These are phyloP conservation scores for Quercus variabilis DNA, from an alignment of 306 rosid species.

Conservation along the genomic window DNA sequence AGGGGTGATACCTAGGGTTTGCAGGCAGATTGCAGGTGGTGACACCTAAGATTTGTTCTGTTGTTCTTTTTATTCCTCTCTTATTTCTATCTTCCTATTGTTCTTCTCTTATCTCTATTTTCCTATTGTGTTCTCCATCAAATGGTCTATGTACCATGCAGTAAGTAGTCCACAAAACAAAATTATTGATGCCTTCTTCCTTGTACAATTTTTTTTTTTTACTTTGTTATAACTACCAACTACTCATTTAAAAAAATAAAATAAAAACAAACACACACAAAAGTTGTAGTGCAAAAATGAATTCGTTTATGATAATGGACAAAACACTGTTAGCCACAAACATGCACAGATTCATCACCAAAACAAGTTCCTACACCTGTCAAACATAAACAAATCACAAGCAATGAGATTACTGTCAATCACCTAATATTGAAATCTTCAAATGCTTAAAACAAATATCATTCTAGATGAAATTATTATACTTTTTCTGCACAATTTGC, in stretches of 20 bases:
- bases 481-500: background rate
- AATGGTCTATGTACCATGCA: no score
- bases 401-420: background rate
- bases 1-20: no score
- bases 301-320: background rate
- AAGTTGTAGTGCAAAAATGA: background rate
- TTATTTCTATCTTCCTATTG: no score
- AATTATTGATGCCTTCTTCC: background rate
- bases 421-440: background rate
- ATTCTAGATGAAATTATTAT: background rate
- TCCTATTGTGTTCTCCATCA: no score
- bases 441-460: background rate
- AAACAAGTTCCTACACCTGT: background rate
- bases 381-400: background rate
- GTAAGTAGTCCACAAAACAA: background rate
- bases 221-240: background rate
- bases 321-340: background rate
- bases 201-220: background rate
- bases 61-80: no score
- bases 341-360: background rate
- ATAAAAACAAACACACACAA: no score
- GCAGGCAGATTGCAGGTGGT: no score
- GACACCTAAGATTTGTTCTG: no score
- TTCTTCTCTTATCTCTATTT: no score
- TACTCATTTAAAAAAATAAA: background rate